A percentile compares a stretch with the other conserved stretches of the same genome.
Conservation (phyloP, 2,329 filamentous ascomycete genomes). For the Rutstroemia sp. region DNA sequence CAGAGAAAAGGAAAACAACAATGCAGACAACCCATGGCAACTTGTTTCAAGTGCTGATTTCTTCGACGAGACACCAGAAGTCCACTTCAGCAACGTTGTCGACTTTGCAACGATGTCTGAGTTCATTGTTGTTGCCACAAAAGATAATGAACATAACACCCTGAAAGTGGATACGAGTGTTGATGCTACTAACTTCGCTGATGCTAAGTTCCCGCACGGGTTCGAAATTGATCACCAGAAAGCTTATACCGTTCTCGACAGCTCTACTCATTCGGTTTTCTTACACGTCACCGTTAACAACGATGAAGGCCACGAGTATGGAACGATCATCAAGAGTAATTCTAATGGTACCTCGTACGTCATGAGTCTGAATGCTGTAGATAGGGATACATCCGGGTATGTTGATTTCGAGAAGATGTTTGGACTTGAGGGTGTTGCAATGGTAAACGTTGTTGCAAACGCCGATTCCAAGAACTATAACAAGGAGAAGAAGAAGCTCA, state of each 20-base stretch:
- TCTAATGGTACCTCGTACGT: conserved; percentile 96
- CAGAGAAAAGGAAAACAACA: conserved; percentile 55
- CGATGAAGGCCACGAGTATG: conserved; percentile 58
- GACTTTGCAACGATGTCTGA: conserved; percentile 94
- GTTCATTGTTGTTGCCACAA: conserved; percentile 83
- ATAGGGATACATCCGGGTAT: conserved; percentile 67
- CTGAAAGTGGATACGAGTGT: conserved; percentile 76
- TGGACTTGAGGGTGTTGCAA: conserved; percentile 79
- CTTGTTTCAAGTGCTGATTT: conserved; percentile 74
- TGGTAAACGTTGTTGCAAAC: conserved; percentile 83
- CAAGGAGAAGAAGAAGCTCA: conserved; percentile 68
- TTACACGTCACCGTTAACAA: conserved; percentile 80
- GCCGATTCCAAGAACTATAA: conserved; percentile 44
- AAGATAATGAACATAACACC: conserved; percentile 54
- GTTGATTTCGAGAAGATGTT: conserved; percentile 97
- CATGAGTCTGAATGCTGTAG: conserved; percentile 72
- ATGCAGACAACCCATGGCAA: conserved; percentile 54
- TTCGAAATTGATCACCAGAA: conserved; percentile 72
- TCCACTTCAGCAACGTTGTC: conserved; percentile 63
- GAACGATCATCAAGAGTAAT: conserved; percentile 94
- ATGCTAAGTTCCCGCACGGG: conserved; percentile 78
- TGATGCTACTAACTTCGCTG: conserved; percentile 74
- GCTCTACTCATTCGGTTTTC: conserved; percentile 89
- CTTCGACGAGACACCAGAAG: conserved; percentile 56
- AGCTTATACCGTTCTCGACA: conserved; percentile 89